Percentiles rank a stretch among this genome's conserved stretches.
Evolutionary conservation across 352 stramenopile species (phyloP).

Genomic region (Pythium diclinum): DNA sequence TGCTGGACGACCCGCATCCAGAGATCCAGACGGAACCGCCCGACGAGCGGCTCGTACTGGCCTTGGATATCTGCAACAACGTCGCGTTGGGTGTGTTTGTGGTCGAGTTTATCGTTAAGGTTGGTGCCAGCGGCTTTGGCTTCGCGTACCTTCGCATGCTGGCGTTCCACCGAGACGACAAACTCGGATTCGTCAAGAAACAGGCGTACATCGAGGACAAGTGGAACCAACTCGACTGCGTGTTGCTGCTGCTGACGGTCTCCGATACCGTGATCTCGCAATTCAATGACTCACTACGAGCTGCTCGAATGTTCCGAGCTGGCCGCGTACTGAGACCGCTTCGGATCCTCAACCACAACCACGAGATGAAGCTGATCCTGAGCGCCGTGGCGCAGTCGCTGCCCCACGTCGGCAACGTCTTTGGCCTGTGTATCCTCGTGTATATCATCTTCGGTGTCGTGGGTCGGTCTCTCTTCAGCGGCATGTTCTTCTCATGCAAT

Average conservation of each 20-base stretch:
- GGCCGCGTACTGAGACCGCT: constrained; percentile 62
- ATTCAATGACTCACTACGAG: constrained; percentile 37
- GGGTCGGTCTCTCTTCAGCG: constrained; percentile 61
- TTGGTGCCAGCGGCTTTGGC: constrained; percentile 51
- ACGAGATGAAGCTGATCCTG: constrained; percentile 76
- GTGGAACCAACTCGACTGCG: constrained; percentile 76
- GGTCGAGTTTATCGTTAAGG: constrained; percentile 62
- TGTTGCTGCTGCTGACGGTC: constrained; percentile 51
- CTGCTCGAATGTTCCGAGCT: constrained; percentile 61
- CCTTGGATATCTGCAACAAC: constrained; percentile 39
- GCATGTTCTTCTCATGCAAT: constrained; percentile 69
- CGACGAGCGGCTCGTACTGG: constrained; percentile 31
- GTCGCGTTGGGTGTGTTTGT: constrained; percentile 51
- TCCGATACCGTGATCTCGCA: constrained; percentile 55
- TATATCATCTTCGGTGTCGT: constrained; percentile 79
- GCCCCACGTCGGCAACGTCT: constrained; percentile 69
- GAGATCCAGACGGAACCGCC: constrained; percentile 49
- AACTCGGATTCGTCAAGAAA: constrained; percentile 54
- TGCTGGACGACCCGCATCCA: constrained; percentile 70
- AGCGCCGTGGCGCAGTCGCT: constrained; percentile 65
- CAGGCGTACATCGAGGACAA: constrained; percentile 75
- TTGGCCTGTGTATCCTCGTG: constrained; percentile 67
- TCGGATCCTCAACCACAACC: constrained; percentile 72
- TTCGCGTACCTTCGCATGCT: constrained; percentile 56
- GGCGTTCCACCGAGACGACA: constrained; percentile 62